A percentile compares a stretch with the other conserved stretches of the same genome.
Evolutionary conservation across 768 basidiomycete species (phyloP).

Genomic region (Leucosporidium creatinivorum): DNA sequence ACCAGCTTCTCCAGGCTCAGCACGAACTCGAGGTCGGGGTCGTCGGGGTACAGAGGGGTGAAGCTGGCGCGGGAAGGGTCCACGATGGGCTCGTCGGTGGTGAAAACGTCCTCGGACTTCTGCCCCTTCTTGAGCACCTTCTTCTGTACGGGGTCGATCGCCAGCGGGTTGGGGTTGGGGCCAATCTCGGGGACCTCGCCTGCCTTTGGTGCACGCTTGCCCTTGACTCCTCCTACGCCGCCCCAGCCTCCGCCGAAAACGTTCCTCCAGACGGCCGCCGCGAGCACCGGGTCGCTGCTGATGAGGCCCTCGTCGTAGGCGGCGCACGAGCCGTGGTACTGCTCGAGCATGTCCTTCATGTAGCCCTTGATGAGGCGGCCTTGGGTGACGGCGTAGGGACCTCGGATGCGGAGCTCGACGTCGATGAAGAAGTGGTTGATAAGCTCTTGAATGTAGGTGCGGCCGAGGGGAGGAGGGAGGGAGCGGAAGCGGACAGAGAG

Average conservation of each 20-base stretch:
- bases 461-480: slow-evolving; percentile 61
- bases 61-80: slow-evolving; percentile 39
- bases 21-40: slow-evolving; percentile 45
- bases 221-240: slow-evolving; percentile 35
- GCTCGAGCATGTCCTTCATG: slow-evolving; percentile 78
- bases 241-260: slow-evolving; percentile 77
- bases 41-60: slow-evolving; percentile 30
- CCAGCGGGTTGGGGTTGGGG: slow-evolving; percentile 48
- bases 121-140: slow-evolving; percentile 34
- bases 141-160: slow-evolving; percentile 31
- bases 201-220: slow-evolving; percentile 49
- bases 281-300: slow-evolving; percentile 70
- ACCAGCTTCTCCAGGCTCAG: slow-evolving; percentile 67
- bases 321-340: slow-evolving; percentile 76
- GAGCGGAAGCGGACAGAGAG: slow-evolving; percentile 80
- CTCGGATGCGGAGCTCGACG: slow-evolving; percentile 78
- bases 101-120: slow-evolving; percentile 51
- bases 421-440: slow-evolving; percentile 95
- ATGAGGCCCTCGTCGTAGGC: slow-evolving; percentile 63
- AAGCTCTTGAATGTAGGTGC: slow-evolving; percentile 66
- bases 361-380: slow-evolving; percentile 65
- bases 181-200: slow-evolving; percentile 43
- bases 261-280: slow-evolving; percentile 85
- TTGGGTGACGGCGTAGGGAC: slow-evolving; percentile 60
- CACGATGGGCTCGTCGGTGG: slow-evolving; percentile 28